Conservation (phyloP, 768 basidiomycete genomes). For the Rhodocollybia butyracea region DNA sequence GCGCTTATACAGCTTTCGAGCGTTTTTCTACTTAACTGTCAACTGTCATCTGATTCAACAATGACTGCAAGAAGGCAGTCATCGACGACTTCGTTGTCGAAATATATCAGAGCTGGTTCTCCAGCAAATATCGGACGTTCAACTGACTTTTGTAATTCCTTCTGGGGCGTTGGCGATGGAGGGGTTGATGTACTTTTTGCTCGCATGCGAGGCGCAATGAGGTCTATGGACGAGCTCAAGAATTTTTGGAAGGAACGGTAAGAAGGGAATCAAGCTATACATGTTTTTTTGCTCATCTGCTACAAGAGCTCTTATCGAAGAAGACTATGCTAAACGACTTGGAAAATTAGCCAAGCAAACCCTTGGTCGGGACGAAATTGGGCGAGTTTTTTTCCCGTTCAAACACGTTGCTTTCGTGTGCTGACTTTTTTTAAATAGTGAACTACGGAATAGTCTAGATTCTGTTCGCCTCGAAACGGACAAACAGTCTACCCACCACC, state of each 20-base stretch:
- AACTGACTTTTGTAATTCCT: slow-evolving; percentile 93
- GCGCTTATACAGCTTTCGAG: not conserved
- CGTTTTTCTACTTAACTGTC: no score
- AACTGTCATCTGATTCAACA: slow-evolving; percentile 2
- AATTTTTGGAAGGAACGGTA: slow-evolving; percentile 95
- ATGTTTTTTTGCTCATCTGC: not conserved
- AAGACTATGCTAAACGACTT: slow-evolving; percentile 90
- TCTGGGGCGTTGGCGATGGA: slow-evolving; percentile 87
- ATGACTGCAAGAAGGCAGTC: slow-evolving; percentile 75
- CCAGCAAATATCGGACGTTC: slow-evolving; percentile 44
- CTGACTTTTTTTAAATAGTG: slow-evolving; percentile 44
- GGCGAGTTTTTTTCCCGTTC: no score
- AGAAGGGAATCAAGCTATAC: slow-evolving; percentile 17
- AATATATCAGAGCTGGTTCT: slow-evolving; percentile 58
- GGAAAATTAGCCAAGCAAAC: slow-evolving; percentile 71
- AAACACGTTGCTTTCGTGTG: slow-evolving; percentile 3
- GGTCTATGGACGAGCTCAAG: slow-evolving; percentile 86
- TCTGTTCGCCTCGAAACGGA: slow-evolving; percentile 82
- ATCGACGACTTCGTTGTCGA: slow-evolving; percentile 78
- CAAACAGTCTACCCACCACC: slow-evolving; percentile 71
- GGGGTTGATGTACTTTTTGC: slow-evolving; percentile 91
- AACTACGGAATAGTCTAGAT: slow-evolving; percentile 78
- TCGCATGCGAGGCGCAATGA: slow-evolving; percentile 78
- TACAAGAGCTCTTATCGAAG: slow-evolving; percentile 80
- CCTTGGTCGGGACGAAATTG: slow-evolving; percentile 89